Evolutionary conservation across 1,284 basidiomycete genomes (phyloP).

Genomic region (Tylopilus orsonianus): DNA sequence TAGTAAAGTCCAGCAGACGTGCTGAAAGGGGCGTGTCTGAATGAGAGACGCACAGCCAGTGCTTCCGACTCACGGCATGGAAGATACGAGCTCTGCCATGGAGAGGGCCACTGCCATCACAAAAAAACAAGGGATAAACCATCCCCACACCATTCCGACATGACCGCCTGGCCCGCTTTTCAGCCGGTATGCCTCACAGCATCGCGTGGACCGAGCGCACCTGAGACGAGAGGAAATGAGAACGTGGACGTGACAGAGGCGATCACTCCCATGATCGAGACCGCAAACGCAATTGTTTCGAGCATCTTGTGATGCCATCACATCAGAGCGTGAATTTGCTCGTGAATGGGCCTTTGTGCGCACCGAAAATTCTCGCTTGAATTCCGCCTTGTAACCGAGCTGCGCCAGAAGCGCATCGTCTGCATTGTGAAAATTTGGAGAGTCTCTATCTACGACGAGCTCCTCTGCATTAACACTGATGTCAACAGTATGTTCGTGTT

Average conservation of each 20-base stretch:
- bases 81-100: conserved; percentile 71
- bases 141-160: conserved; percentile 76
- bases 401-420: conserved; percentile 60
- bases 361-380: conserved; percentile 75
- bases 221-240: conserved; percentile 60
- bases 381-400: conserved; percentile 75
- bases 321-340: background rate
- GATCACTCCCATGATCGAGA: conserved; percentile 76
- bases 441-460: conserved; percentile 10
- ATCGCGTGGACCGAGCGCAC: conserved; percentile 33
- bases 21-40: too few species aligned
- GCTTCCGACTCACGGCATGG: conserved; percentile 63
- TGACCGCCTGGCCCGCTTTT: conserved; percentile 52
- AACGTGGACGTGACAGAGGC: conserved; percentile 69
- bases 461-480: conserved; percentile 11
- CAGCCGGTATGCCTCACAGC: background rate
- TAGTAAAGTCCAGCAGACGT: conserved; percentile 74
- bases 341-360: conserved; percentile 18
- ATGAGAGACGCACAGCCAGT: background rate
- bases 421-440: conserved; percentile 37
- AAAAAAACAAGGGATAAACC: conserved; percentile 71
- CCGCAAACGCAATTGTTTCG: conserved; percentile 67
- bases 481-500: conserved; percentile 15
- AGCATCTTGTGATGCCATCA: conserved; percentile 42
- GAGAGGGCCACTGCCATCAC: conserved; percentile 65